phyloP scores from a whole-genome alignment of 2,329 filamentous ascomycete species.

The Colletotrichum australisinense region DNA sequence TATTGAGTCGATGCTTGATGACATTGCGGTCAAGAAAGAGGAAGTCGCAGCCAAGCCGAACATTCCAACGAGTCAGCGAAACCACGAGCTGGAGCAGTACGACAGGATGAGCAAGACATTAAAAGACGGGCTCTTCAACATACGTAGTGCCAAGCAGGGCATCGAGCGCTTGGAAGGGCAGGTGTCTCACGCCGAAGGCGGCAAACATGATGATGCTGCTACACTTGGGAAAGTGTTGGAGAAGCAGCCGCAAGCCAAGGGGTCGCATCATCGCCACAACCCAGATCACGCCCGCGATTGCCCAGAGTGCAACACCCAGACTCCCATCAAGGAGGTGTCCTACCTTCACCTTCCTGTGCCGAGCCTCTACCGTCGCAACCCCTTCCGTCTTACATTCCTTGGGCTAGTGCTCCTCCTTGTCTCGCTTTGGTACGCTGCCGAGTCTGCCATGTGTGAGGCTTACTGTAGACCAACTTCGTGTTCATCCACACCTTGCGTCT shows the following conservation, averaged over 20 bases:
- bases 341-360: slow-evolving; percentile 59
- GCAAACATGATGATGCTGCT: slow-evolving; percentile 28
- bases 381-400: slow-evolving; percentile 60
- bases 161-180: slow-evolving; percentile 68
- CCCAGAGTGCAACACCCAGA: neutral
- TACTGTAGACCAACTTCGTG: slow-evolving; percentile 68
- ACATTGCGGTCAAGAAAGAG: slow-evolving; percentile 36
- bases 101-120: slow-evolving; percentile 65
- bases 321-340: slow-evolving; percentile 34
- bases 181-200: slow-evolving; percentile 54
- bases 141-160: slow-evolving; percentile 66
- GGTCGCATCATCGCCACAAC: neutral
- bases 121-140: slow-evolving; percentile 61
- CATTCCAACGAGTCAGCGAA: slow-evolving; percentile 41
- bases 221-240: neutral
- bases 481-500: slow-evolving; percentile 59
- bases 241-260: slow-evolving; percentile 27
- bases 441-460: slow-evolving; percentile 62
- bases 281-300: slow-evolving; percentile 8
- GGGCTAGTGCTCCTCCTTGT: slow-evolving; percentile 58
- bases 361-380: slow-evolving; percentile 56
- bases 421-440: slow-evolving; percentile 65
- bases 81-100: slow-evolving; percentile 56
- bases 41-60: slow-evolving; percentile 20
- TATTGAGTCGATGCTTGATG: slow-evolving; percentile 36